Conservation (phyloP, 306 rosid species). For the Corylus avellana region DNA sequence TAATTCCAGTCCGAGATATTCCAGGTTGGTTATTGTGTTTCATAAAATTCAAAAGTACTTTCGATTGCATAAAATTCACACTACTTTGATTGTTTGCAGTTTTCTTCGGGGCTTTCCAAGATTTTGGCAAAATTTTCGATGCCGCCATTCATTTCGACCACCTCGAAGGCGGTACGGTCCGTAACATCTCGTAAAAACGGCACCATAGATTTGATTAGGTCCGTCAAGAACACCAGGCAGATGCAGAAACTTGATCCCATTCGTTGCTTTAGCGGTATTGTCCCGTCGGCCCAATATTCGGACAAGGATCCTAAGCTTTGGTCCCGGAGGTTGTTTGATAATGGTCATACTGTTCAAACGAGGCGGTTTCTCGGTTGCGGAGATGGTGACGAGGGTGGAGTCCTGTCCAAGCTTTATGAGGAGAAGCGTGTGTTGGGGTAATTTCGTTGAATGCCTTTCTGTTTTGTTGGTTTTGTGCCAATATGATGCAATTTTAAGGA, state of each 20-base stretch:
- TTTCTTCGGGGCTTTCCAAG: background rate
- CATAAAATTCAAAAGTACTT: background rate
- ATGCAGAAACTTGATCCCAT: constrained; percentile 23
- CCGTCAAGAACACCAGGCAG: constrained; percentile 21
- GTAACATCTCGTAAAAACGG: constrained; percentile 47
- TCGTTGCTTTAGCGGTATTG: constrained; percentile 42
- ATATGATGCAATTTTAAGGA: background rate
- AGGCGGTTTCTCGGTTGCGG: constrained; percentile 84
- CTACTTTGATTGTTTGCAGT: background rate
- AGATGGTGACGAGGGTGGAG: constrained; percentile 76
- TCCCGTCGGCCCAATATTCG: constrained; percentile 27
- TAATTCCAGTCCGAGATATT: background rate
- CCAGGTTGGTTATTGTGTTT: background rate
- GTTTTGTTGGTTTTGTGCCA: background rate
- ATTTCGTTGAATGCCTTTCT: background rate
- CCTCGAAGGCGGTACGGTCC: constrained; percentile 53
- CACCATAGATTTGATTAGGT: constrained; percentile 39
- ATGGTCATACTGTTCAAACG: constrained; percentile 34
- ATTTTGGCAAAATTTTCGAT: constrained; percentile 31
- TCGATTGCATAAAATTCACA: background rate
- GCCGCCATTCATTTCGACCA: constrained; percentile 66
- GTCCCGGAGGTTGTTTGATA: constrained; percentile 20
- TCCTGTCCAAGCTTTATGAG: constrained; percentile 75
- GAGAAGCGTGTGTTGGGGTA: constrained; percentile 90
- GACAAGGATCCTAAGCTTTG: constrained; percentile 5